Conservation (phyloP, 148 eudicot species). For the Oxyria digyna region DNA sequence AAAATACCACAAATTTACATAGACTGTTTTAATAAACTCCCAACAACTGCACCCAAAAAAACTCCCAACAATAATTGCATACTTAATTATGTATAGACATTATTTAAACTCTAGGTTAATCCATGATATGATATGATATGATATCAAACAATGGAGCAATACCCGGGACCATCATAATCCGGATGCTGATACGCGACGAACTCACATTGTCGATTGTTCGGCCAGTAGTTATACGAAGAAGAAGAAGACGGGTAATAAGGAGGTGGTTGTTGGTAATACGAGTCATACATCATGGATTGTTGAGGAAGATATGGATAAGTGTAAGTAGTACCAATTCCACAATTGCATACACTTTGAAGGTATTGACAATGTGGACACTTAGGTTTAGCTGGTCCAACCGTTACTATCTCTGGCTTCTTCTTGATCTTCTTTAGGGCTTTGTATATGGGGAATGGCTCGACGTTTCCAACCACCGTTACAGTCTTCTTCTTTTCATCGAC, state of each 20-base stretch:
- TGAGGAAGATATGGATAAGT: not conserved
- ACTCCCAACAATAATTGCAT: too few relatives aligned
- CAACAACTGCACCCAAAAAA: too few relatives aligned
- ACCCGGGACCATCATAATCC: not conserved
- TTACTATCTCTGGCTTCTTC: conserved; percentile 17
- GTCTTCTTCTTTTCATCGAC: conserved; percentile 8
- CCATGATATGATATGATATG: not conserved
- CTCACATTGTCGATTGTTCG: not conserved
- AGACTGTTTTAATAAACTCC: not conserved
- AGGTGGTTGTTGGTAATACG: not conserved
- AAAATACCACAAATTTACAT: not conserved
- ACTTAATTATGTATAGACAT: not conserved
- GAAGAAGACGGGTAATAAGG: not conserved
- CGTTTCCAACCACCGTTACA: conserved; percentile 28
- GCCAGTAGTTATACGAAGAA: not conserved
- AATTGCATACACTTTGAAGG: not conserved
- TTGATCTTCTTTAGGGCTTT: conserved; percentile 29
- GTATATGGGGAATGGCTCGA: conserved; percentile 26
- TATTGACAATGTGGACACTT: conserved; percentile 12
- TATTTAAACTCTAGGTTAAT: not conserved
- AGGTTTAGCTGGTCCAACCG: conserved; percentile 19
- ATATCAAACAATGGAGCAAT: not conserved
- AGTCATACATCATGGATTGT: not conserved
- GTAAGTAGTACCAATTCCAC: not conserved
- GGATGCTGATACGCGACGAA: not conserved